These are phyloP conservation scores for Aspergillus affinis DNA, from an alignment of 495 filamentous ascomycete genomes.

Conservation along the genomic window DNA sequence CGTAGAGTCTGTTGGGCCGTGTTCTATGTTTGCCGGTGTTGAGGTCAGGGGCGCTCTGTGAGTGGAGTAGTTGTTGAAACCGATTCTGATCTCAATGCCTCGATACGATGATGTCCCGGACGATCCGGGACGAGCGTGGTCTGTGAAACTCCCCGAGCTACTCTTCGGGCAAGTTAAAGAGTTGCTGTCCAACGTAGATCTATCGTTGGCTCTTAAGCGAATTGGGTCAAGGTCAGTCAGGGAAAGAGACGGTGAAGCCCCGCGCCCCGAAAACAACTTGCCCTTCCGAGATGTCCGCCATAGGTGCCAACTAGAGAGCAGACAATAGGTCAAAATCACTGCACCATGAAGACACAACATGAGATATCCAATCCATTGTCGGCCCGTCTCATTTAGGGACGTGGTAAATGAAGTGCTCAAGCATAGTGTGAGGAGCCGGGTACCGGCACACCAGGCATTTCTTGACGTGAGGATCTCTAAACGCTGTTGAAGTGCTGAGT, in stretches of 20 bases:
- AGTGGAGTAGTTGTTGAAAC: not conserved
- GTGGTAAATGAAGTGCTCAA: not conserved
- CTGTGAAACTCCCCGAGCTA: not conserved
- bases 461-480: not conserved
- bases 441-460: not conserved
- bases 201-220: not conserved
- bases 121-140: not conserved
- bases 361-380: not conserved
- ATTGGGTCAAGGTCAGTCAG: too few species aligned
- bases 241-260: not conserved
- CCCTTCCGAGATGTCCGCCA: not conserved
- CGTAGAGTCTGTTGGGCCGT: not conserved
- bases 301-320: not conserved
- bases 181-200: not conserved
- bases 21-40: not conserved
- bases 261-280: not conserved
- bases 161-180: not conserved
- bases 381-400: not conserved
- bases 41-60: not conserved
- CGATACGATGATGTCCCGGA: not conserved
- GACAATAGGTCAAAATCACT: not conserved
- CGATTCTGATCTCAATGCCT: not conserved
- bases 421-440: not conserved
- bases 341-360: constrained; percentile 4
- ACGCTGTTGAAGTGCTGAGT: not conserved